Evolutionary conservation across 2,329 filamentous ascomycete species (phyloP).

Genomic region (Cercospora beticola): DNA sequence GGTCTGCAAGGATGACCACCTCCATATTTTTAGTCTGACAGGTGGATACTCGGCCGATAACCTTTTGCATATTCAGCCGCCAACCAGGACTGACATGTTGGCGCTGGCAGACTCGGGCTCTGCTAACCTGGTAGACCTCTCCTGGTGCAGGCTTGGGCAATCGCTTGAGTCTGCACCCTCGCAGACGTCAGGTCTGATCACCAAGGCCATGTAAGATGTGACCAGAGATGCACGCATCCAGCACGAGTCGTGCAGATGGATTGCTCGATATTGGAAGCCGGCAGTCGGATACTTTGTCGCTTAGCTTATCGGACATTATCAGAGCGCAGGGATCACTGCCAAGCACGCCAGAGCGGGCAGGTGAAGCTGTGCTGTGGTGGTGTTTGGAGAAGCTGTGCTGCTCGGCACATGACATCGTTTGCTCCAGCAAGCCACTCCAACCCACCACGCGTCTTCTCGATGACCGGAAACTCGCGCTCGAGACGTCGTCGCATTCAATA

Average conservation of each 20-base stretch:
- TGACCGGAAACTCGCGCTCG: not conserved
- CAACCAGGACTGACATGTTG: not conserved
- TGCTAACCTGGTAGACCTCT: not conserved
- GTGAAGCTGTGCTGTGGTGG: not conserved
- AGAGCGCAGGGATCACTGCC: not conserved
- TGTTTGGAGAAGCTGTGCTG: not conserved
- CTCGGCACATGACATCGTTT: not conserved
- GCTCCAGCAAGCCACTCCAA: not conserved
- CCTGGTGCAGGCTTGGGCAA: not conserved
- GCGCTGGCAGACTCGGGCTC: not conserved
- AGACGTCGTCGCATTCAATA: not conserved
- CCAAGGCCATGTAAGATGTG: not conserved
- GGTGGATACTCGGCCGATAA: not conserved
- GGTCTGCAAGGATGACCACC: conserved; percentile 6
- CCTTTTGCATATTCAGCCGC: not conserved
- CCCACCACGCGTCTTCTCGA: not conserved
- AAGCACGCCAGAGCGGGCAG: not conserved
- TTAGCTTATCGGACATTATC: not conserved
- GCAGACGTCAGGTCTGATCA: not conserved
- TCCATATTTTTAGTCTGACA: conserved; percentile 9
- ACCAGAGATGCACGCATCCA: not conserved
- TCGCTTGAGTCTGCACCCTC: not conserved
- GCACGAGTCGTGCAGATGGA: not conserved
- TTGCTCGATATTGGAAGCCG: not conserved
- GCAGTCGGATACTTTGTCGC: not conserved